These are phyloP conservation scores for Luvunga scandens DNA, from an alignment of 345 rosid genomes.

Conservation along the genomic window DNA sequence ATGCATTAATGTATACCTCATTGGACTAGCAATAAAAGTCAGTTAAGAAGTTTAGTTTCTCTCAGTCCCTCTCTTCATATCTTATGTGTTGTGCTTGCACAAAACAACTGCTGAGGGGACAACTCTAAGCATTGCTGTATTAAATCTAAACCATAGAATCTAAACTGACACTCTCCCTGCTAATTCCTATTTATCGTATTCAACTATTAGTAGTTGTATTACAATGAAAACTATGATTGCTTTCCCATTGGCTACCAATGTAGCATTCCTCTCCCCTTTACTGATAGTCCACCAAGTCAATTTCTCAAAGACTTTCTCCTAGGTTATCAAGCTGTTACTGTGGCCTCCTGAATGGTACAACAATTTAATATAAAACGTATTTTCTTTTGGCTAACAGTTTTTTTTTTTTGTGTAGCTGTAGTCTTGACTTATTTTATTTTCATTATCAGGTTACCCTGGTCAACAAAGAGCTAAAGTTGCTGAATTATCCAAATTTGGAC, in stretches of 20 bases:
- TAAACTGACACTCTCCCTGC: not conserved
- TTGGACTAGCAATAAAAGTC: not conserved
- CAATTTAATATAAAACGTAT: not conserved
- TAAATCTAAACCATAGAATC: not conserved
- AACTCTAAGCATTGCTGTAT: not conserved
- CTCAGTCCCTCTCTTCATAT: not conserved
- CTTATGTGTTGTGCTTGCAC: not conserved
- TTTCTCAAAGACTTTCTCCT: not conserved
- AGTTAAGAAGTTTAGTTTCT: not conserved
- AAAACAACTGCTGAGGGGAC: not conserved
- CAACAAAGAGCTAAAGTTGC: conserved; percentile 77
- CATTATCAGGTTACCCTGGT: conserved; percentile 67
- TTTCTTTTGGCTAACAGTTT: no score
- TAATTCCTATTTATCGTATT: not conserved
- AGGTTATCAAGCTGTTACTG: not conserved
- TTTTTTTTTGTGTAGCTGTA: no score
- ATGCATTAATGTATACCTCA: not conserved
- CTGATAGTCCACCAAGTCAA: not conserved
- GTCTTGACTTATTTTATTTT: conserved; percentile 9
- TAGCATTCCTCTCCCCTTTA: not conserved
- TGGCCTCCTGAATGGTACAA: not conserved
- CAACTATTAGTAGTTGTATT: not conserved
- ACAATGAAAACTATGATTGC: not conserved
- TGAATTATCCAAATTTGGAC: conserved; percentile 82
- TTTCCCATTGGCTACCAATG: not conserved